phyloP scores from a whole-genome alignment of 169 alveolate genomes.

The Cryptosporidium tyzzeri region DNA sequence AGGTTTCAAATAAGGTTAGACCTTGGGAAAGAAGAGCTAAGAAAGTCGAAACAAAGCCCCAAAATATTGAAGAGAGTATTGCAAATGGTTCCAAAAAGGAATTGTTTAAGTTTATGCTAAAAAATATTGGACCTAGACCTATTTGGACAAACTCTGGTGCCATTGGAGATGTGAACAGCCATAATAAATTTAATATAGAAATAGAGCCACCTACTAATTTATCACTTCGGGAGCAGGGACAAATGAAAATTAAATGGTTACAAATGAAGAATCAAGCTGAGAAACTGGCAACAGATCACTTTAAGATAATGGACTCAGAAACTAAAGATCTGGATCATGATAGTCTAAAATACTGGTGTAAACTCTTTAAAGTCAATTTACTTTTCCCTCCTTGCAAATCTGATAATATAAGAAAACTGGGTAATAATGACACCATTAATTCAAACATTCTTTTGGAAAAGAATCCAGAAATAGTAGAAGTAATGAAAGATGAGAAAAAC shows the following conservation, averaged over 20 bases:
- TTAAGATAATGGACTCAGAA: slow-evolving; percentile 49
- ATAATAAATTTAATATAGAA: background rate
- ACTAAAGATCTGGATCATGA: slow-evolving; percentile 36
- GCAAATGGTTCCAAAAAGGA: background rate
- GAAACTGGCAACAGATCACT: slow-evolving; percentile 60
- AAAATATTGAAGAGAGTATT: background rate
- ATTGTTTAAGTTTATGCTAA: slow-evolving; percentile 59
- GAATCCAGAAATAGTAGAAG: background rate
- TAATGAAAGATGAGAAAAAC: background rate
- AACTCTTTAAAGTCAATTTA: slow-evolving; percentile 38
- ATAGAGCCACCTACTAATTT: slow-evolving; percentile 44
- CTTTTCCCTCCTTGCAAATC: slow-evolving; percentile 11
- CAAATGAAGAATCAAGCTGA: slow-evolving; percentile 65
- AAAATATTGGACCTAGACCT: slow-evolving; percentile 69
- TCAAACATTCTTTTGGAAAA: background rate
- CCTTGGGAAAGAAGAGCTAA: slow-evolving; percentile 62
- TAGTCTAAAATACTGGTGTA: slow-evolving; percentile 26
- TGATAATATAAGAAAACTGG: background rate
- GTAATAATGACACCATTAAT: background rate
- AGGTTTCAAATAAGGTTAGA: slow-evolving; percentile 23
- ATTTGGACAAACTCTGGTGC: slow-evolving; percentile 23
- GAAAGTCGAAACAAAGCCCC: background rate
- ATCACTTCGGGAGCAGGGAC: slow-evolving; percentile 63
- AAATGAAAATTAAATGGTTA: slow-evolving; percentile 41
- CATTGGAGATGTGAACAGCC: background rate